A percentile compares a stretch with the other conserved stretches of the same genome.
Conservation (phyloP, 2,329 filamentous ascomycete genomes). For the Fusarium xyrophilum region DNA sequence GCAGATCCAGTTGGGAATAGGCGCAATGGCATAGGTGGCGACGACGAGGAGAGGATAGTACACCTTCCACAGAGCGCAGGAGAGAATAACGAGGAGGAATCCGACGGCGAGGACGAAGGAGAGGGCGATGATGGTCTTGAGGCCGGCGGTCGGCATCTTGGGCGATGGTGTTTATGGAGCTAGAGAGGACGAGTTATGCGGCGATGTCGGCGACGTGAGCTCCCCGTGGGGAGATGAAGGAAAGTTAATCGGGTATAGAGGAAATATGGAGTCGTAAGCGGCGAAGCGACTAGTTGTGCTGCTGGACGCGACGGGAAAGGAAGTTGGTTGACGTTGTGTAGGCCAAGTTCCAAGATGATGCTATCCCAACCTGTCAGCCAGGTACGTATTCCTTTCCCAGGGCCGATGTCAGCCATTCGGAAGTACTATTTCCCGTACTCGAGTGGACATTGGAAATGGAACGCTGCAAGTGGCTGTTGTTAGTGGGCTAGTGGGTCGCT, state of each 20-base stretch:
- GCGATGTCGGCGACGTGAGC: constrained; percentile 14
- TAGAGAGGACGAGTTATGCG: background rate
- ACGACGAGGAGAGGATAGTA: constrained; percentile 97
- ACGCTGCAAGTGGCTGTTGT: constrained; percentile 22
- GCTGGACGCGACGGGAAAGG: background rate
- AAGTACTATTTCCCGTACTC: constrained; percentile 9
- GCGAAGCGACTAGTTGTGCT: background rate
- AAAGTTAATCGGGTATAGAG: background rate
- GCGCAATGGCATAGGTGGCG: constrained; percentile 91
- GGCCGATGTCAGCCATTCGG: constrained; percentile 8
- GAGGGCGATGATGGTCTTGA: constrained; percentile 98
- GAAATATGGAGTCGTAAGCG: background rate
- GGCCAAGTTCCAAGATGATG: constrained; percentile 35
- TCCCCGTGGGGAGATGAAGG: constrained; percentile 14
- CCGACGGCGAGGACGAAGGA: constrained; percentile 99
- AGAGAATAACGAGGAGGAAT: constrained; percentile 98
- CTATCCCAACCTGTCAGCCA: constrained; percentile 31
- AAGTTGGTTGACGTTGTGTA: constrained; percentile 17
- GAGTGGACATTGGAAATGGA: background rate
- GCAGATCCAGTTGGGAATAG: constrained; percentile 96
- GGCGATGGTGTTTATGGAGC: constrained; percentile 21
- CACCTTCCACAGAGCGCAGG: constrained; percentile 91
- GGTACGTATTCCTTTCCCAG: constrained; percentile 31
- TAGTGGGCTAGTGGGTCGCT: background rate
- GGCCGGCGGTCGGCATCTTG: constrained; percentile 78